A percentile compares a stretch with the other conserved stretches of the same genome.
Conservation (phyloP, 164 flowering plant species). For the Berberis thunbergii region DNA sequence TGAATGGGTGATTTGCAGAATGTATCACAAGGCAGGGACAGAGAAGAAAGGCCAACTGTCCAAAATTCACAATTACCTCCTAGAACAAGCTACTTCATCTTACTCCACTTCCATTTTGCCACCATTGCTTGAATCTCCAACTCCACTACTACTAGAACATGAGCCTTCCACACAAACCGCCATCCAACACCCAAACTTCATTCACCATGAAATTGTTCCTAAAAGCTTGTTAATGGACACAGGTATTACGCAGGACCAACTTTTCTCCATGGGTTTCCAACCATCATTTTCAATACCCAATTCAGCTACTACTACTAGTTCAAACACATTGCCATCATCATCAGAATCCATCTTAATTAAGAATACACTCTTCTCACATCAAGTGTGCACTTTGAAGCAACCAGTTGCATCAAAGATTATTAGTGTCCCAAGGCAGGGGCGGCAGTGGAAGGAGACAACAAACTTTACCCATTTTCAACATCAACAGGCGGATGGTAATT, state of each 20-base stretch:
- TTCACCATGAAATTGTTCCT: no score
- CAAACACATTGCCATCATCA: neutral
- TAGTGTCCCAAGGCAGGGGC: no score
- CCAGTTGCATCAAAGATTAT: neutral
- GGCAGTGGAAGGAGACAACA: neutral
- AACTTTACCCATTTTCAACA: neutral
- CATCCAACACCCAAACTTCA: neutral
- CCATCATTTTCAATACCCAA: neutral
- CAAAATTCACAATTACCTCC: constrained; percentile 14
- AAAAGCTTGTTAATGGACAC: no score
- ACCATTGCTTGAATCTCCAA: constrained; percentile 5
- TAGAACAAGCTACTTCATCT: constrained; percentile 13
- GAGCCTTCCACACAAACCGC: neutral
- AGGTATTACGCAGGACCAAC: no score
- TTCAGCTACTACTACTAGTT: neutral
- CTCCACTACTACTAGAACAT: constrained; percentile 8
- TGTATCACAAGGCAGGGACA: constrained; percentile 49
- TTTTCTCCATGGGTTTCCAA: no score
- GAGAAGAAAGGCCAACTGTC: constrained; percentile 27
- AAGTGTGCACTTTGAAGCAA: neutral
- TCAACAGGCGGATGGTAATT: neutral
- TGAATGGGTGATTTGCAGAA: constrained; percentile 83
- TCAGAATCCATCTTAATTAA: constrained; percentile 1
- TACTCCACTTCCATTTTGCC: constrained; percentile 23
- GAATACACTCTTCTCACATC: neutral